These are phyloP conservation scores for Panicum miliaceum DNA, from an alignment of 176 grass and related monocot genomes.

Conservation along the genomic window DNA sequence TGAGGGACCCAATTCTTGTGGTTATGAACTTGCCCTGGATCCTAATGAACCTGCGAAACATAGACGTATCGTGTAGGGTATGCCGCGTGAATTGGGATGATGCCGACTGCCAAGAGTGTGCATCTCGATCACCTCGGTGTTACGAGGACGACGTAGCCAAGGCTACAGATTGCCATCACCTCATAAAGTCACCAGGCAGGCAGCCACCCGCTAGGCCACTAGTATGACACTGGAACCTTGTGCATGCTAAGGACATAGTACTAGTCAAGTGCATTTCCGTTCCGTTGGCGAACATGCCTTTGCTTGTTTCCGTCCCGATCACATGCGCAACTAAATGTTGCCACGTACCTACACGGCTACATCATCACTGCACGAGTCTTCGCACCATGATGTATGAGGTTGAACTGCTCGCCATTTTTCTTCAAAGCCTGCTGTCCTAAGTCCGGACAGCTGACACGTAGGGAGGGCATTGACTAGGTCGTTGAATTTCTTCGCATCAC, in stretches of 20 bases:
- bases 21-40: background rate
- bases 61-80: background rate
- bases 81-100: background rate
- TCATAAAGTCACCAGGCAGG: background rate
- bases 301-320: background rate
- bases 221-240: background rate
- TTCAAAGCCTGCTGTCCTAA: background rate
- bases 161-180: background rate
- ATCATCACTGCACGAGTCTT: background rate
- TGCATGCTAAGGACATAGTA: background rate
- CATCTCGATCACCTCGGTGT: background rate
- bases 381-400: background rate
- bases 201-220: background rate
- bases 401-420: conserved; percentile 5
- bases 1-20: background rate
- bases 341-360: background rate
- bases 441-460: background rate
- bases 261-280: background rate
- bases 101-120: background rate
- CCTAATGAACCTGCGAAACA: background rate
- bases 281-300: background rate
- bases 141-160: background rate
- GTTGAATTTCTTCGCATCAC: background rate
- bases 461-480: background rate
- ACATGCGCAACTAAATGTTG: background rate